Base-by-base conservation (phyloP, 2,329 filamentous ascomycete species). In the Raffaelea albimanens region DNA sequence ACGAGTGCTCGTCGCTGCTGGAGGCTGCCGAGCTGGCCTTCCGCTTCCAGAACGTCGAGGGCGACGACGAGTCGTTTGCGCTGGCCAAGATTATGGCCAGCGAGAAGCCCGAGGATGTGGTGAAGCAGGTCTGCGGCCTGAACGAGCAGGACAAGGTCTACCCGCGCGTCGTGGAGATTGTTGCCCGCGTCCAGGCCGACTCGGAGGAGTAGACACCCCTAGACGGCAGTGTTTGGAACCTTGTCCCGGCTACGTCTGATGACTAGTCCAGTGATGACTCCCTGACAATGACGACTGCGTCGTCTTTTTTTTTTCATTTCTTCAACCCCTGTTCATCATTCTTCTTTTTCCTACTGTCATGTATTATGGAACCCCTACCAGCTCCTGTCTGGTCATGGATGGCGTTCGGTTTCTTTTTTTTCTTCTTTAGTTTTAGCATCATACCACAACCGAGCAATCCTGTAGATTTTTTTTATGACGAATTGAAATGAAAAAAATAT, bases 21-120 rank as follows among this genome's bases (percentile, higher is more conserved):
- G 84, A 83, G 50, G 86, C 87, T 19, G 80, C 93, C 41, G 91
- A 97, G 73, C 88, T 91, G 81, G 83, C 87, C 7, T 83, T 98
- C 65, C 87, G 85, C 53, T 98, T 97, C 82, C 90, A 96, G 71
- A 87, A 95, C 58, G 85, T 96, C 48, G 80, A 90, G 57, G 89
- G 82, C 13, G 93, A 98, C 54, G 87, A 94, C 0, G 93, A 97
- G 77, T 94, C 86, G 54, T 73, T 70, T 55, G 83, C 95, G 67
- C 76, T 98, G 11, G 87, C 87, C 59, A 82, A 86, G 71, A 88
- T 94, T 61, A 84, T 98, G 71, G 80, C 85, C 52, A 75, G 82
- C 53, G 77, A 84, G 60, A 72, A 73, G 2, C 72, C 91, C 14
- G 82, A 86, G 57, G 82, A 85, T 1, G 85, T 91, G 9, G 87